A percentile compares a stretch with the other conserved stretches of the same genome.
phyloP scores from a whole-genome alignment of 129 eudicot species.

The Calendula officinalis region DNA sequence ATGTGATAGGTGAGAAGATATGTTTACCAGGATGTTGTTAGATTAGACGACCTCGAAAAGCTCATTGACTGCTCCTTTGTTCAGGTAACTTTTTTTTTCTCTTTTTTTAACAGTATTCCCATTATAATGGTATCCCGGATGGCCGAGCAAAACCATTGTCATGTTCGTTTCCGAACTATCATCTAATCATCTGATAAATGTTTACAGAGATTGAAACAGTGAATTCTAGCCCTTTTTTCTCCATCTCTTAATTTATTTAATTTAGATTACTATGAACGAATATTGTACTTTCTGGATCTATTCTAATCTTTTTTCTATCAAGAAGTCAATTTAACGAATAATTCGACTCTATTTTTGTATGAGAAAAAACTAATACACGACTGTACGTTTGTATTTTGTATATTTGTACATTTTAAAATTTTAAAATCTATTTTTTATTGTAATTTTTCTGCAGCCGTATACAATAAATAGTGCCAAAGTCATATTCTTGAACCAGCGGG shows the following conservation, averaged over 20 bases:
- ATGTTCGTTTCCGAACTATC: no score
- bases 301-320: background rate
- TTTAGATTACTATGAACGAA: constrained; percentile 1
- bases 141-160: no score
- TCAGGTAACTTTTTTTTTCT: constrained; percentile 54
- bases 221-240: no score
- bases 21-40: constrained; percentile 81
- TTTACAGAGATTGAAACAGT: no score
- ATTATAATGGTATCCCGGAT: no score
- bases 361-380: background rate
- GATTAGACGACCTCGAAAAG: constrained; percentile 83
- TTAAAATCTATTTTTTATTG: background rate
- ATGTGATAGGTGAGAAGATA: constrained; percentile 81
- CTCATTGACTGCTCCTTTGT: constrained; percentile 82
- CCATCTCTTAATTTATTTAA: background rate
- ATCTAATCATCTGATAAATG: no score
- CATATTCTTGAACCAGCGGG: constrained; percentile 82
- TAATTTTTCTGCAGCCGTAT: constrained; percentile 56
- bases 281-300: constrained; percentile 21
- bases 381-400: background rate
- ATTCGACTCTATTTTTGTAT: background rate
- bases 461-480: constrained; percentile 90
- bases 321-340: no score
- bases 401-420: background rate
- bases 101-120: background rate